Percentiles rank a stretch among this genome's conserved stretches.
phyloP scores from a whole-genome alignment of 441 rosid genomes.

The Euphorbia celastroides region DNA sequence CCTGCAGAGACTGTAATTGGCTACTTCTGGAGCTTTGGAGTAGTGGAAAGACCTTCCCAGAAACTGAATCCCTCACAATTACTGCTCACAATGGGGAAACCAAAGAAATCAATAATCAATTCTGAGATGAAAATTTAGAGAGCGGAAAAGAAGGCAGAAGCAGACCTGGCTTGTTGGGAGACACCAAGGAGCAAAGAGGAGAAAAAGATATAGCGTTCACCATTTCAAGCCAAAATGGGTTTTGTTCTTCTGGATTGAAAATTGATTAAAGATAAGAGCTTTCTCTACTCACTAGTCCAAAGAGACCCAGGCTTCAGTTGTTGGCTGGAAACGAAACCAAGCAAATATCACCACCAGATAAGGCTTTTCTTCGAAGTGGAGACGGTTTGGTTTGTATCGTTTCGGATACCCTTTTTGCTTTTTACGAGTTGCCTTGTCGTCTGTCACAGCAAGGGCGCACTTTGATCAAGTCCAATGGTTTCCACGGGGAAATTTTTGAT shows the following conservation, averaged over 20 bases:
- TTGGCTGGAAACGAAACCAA: slow-evolving; percentile 19
- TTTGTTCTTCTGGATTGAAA: background rate
- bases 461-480: no score
- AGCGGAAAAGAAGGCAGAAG: background rate
- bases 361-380: slow-evolving; percentile 25
- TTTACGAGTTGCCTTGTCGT: no score
- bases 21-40: slow-evolving; percentile 30
- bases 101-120: background rate
- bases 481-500: no score
- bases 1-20: slow-evolving; percentile 49
- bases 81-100: slow-evolving; percentile 20
- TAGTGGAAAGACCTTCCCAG: slow-evolving; percentile 41
- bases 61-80: slow-evolving; percentile 28
- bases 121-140: background rate
- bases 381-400: no score
- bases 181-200: slow-evolving; percentile 34
- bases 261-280: slow-evolving; percentile 6
- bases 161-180: slow-evolving; percentile 42
- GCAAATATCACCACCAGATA: slow-evolving; percentile 19
- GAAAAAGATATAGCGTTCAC: slow-evolving; percentile 47
- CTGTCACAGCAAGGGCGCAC: no score
- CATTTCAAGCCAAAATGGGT: slow-evolving; percentile 32
- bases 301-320: slow-evolving; percentile 4
- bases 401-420: no score
- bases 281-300: no score